A percentile compares a stretch with the other conserved stretches of the same genome.
These are phyloP conservation scores for Rutstroemia sydowiana DNA, from an alignment of 2,329 filamentous ascomycete genomes.

Conservation along the genomic window DNA sequence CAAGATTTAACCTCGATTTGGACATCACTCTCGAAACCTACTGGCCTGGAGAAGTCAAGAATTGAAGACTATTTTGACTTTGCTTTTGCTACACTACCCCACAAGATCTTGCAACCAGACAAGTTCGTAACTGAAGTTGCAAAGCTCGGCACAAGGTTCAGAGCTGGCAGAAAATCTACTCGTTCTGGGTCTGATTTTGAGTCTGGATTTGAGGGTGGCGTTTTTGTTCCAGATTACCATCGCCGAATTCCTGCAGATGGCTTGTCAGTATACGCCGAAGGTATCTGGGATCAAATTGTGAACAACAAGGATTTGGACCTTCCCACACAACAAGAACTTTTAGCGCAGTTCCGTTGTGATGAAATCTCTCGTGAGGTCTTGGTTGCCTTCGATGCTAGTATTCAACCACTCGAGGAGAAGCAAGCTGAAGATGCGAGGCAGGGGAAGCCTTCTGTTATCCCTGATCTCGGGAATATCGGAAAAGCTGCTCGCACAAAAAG, in stretches of 20 bases:
- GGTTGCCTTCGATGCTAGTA: conserved; percentile 71
- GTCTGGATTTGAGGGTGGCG: conserved; percentile 66
- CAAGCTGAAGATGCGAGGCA: conserved; percentile 66
- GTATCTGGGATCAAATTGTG: conserved; percentile 97
- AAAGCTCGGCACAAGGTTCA: conserved; percentile 74
- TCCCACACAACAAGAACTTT: conserved; percentile 90
- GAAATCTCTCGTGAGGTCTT: conserved; percentile 91
- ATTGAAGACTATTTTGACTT: conserved; percentile 99
- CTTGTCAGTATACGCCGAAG: conserved; percentile 88
- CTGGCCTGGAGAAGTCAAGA: conserved; percentile 75
- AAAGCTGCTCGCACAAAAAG: conserved; percentile 63
- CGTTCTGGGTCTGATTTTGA: conserved; percentile 56
- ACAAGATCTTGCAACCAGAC: conserved; percentile 93
- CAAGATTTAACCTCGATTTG: conserved; percentile 90
- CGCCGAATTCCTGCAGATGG: conserved; percentile 92
- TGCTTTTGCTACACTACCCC: conserved; percentile 87
- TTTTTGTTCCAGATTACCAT: conserved; percentile 93
- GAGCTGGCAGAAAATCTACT: conserved; percentile 67
- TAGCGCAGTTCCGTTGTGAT: conserved; percentile 96
- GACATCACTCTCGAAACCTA: conserved; percentile 85
- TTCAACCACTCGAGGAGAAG: conserved; percentile 76
- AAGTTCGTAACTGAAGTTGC: conserved; percentile 77
- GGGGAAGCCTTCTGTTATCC: conserved; percentile 67
- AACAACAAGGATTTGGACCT: conserved; percentile 97
- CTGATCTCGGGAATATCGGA: conserved; percentile 68